A percentile compares a stretch with the other conserved stretches of the same genome.
phyloP scores from a whole-genome alignment of 2,329 filamentous ascomycete species.

The Neurospora sp. region DNA sequence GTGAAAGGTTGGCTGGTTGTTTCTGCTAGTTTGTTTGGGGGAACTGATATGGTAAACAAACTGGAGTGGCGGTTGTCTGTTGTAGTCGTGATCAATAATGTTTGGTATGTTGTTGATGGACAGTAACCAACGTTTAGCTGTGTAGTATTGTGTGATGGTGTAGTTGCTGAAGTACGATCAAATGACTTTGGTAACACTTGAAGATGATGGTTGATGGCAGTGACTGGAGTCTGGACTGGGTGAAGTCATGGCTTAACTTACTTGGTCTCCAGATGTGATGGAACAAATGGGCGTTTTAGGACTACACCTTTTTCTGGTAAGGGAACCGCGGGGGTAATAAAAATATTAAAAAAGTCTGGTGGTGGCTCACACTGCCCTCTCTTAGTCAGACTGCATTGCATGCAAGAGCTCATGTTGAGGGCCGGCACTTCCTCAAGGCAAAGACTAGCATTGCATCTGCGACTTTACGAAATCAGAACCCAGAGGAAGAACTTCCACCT shows the following conservation, averaged over 20 bases:
- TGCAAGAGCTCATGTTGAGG: neutral
- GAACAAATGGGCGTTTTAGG: neutral
- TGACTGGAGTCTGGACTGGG: neutral
- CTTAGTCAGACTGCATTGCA: neutral
- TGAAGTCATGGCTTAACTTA: neutral
- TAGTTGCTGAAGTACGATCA: neutral
- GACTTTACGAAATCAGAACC: neutral
- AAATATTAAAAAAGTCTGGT: neutral
- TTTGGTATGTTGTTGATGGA: neutral
- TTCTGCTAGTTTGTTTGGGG: neutral
- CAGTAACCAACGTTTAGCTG: neutral
- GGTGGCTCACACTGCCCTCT: neutral
- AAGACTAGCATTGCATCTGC: neutral
- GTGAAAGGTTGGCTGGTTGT: neutral
- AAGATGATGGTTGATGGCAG: neutral
- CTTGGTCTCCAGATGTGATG: neutral
- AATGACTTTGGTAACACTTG: neutral
- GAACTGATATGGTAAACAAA: neutral
- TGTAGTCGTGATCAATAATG: neutral
- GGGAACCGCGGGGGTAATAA: neutral
- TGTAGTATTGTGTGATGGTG: neutral
- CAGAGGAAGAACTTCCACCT: neutral
- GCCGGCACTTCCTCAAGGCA: neutral
- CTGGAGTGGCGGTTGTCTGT: neutral
- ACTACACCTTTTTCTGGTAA: neutral